These are phyloP conservation scores for Aspergillus intermedius DNA, from an alignment of 2,329 filamentous ascomycete genomes.

Conservation along the genomic window DNA sequence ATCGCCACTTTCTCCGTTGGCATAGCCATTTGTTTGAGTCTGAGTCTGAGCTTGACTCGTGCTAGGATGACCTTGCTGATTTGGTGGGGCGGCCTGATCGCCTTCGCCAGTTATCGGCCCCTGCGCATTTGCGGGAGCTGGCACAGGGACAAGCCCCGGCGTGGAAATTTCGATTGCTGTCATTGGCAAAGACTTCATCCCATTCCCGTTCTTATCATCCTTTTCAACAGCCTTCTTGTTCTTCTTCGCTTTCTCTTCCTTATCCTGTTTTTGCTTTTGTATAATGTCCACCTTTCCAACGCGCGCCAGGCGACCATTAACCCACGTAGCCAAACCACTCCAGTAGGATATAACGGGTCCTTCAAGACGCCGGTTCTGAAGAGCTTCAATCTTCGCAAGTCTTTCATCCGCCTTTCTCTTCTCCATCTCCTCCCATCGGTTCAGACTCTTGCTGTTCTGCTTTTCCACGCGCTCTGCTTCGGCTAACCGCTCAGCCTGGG, in stretches of 20 bases:
- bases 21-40: background rate
- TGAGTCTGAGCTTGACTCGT: background rate
- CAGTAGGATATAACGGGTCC: constrained; percentile 88
- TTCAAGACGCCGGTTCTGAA: constrained; percentile 78
- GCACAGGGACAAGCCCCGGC: constrained; percentile 5
- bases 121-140: constrained; percentile 4
- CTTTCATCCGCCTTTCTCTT: constrained; percentile 80
- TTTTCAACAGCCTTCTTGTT: constrained; percentile 27
- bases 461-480: constrained; percentile 80
- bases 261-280: constrained; percentile 23
- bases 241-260: constrained; percentile 44
- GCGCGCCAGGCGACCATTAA: constrained; percentile 65
- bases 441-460: constrained; percentile 81
- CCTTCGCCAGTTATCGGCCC: constrained; percentile 6
- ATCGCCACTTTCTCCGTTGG: background rate
- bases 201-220: constrained; percentile 19
- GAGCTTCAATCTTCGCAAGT: constrained; percentile 72
- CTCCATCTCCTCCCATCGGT: constrained; percentile 89
- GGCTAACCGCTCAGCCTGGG: constrained; percentile 74
- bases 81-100: constrained; percentile 1
- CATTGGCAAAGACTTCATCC: constrained; percentile 7
- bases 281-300: constrained; percentile 57
- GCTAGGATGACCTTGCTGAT: background rate
- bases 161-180: constrained; percentile 2
- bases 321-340: constrained; percentile 83